These are phyloP conservation scores for Ogataea ganodermae DNA, from an alignment of 805 yeast genomes.

Conservation along the genomic window DNA sequence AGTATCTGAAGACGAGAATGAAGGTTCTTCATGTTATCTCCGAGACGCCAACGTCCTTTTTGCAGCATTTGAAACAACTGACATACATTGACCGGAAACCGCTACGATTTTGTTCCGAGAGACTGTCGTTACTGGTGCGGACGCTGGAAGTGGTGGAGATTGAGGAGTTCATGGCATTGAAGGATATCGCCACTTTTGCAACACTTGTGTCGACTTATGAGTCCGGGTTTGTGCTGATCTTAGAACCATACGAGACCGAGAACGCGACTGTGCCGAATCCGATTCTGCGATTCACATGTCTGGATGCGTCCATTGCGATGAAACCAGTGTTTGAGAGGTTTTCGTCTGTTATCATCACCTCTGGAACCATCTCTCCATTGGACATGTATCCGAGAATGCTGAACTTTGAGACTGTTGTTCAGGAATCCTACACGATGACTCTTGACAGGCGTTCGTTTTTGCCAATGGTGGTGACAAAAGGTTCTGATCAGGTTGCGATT, in stretches of 20 bases:
- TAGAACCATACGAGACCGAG: slow-evolving; percentile 95
- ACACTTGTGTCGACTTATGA: slow-evolving; percentile 95
- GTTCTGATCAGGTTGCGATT: slow-evolving; percentile 96
- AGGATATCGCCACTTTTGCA: slow-evolving; percentile 96
- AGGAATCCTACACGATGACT: slow-evolving; percentile 95
- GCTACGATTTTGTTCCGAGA: slow-evolving; percentile 84
- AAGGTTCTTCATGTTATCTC: slow-evolving; percentile 95
- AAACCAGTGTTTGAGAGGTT: slow-evolving; percentile 95
- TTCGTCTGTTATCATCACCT: slow-evolving; percentile 89
- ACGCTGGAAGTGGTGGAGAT: slow-evolving; percentile 85
- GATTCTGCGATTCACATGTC: slow-evolving; percentile 85
- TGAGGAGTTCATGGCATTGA: slow-evolving; percentile 89
- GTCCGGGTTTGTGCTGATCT: slow-evolving; percentile 83
- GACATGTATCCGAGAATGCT: slow-evolving; percentile 99
- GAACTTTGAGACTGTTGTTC: slow-evolving; percentile 89
- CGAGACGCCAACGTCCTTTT: slow-evolving; percentile 93
- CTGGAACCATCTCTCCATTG: slow-evolving; percentile 97
- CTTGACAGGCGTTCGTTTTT: slow-evolving; percentile 87
- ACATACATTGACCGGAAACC: slow-evolving; percentile 95
- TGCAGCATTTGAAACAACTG: slow-evolving; percentile 89
- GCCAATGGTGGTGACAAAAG: slow-evolving; percentile 95
- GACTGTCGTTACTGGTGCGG: slow-evolving; percentile 83
- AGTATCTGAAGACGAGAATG: slow-evolving; percentile 95
- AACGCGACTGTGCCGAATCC: slow-evolving; percentile 97
- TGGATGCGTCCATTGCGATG: slow-evolving; percentile 97